phyloP scores from a whole-genome alignment of 1,139 yeast species.

The Taiozyma sp. region DNA sequence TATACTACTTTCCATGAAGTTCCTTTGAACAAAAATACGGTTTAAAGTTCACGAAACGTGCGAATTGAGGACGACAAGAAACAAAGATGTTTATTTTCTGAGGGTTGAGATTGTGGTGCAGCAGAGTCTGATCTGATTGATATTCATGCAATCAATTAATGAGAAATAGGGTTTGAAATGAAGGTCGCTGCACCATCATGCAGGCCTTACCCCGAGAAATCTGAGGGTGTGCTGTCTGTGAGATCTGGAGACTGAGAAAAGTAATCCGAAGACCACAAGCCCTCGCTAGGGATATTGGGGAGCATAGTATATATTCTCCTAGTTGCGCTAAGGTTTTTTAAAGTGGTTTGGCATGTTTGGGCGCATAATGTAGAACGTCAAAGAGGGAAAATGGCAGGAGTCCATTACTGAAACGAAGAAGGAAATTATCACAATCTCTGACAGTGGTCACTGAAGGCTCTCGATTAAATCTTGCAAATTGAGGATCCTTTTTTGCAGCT shows the following conservation, averaged over 20 bases:
- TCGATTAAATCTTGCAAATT: no score
- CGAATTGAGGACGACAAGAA: not conserved
- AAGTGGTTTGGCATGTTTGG: no score
- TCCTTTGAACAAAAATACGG: not conserved
- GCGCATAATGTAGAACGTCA: no score
- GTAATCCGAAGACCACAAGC: not conserved
- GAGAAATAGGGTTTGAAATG: not conserved
- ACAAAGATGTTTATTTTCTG: not conserved
- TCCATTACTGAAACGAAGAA: no score
- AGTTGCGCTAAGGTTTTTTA: not conserved
- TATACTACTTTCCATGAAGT: not conserved
- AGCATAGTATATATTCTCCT: not conserved
- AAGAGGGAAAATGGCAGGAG: no score
- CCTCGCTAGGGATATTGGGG: not conserved
- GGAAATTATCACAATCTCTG: no score
- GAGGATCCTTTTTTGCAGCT: no score
- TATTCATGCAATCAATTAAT: not conserved
- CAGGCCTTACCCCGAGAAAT: not conserved
- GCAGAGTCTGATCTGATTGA: not conserved
- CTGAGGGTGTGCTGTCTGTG: not conserved
- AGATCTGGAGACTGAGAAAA: not conserved
- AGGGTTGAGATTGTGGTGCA: not conserved
- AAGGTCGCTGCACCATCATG: not conserved
- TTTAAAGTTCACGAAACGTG: not conserved
- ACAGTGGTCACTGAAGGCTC: no score